phyloP scores from a whole-genome alignment of 2,329 filamentous ascomycete species.

The Scedosporium apiospermum region DNA sequence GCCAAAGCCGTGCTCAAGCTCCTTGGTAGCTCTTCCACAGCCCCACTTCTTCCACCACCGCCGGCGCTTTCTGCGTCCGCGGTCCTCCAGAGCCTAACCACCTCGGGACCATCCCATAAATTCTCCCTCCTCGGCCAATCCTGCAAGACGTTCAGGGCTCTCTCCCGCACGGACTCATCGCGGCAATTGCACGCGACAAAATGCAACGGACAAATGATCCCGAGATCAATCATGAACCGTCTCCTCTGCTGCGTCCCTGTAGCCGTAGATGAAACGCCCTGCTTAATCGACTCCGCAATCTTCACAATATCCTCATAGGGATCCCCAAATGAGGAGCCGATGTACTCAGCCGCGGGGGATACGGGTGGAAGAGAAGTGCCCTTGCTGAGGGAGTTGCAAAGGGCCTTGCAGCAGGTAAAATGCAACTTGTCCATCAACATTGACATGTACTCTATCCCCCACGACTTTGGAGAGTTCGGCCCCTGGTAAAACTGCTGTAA shows the following conservation, averaged over 20 bases:
- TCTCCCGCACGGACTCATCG: not conserved
- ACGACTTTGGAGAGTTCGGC: not conserved
- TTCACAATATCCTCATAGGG: not conserved
- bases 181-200: not conserved
- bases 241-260: not conserved
- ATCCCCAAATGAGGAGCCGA: not conserved
- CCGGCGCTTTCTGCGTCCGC: not conserved
- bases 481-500: constrained; percentile 1
- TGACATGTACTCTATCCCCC: not conserved
- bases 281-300: not conserved
- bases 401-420: not conserved
- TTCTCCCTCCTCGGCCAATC: constrained; percentile 5
- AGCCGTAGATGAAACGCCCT: not conserved
- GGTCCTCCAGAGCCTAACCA: not conserved
- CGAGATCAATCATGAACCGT: constrained; percentile 3
- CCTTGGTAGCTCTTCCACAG: not conserved
- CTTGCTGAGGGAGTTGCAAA: not conserved
- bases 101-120: constrained; percentile 5
- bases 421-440: constrained; percentile 5
- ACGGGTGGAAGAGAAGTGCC: not conserved
- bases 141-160: not conserved
- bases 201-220: constrained; percentile 2
- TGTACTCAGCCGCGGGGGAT: not conserved
- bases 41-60: not conserved
- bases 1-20: not conserved